A percentile compares a stretch with the other conserved stretches of the same genome.
Evolutionary conservation across 2,329 filamentous ascomycete genomes (phyloP).

Genomic region (Pseudogymnoascus destructans): DNA sequence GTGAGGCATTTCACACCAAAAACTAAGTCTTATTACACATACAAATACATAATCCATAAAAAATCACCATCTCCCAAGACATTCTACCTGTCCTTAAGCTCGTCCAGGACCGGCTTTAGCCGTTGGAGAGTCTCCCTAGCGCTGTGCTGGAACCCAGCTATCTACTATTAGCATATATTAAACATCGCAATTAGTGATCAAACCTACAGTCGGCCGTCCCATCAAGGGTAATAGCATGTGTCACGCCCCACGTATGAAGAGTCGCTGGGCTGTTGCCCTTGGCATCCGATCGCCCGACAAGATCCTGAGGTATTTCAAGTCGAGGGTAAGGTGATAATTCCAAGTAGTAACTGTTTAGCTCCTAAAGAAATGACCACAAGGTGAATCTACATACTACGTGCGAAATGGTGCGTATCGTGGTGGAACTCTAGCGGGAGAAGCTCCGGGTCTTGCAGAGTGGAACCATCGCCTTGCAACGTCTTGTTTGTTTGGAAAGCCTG

Average conservation of each 20-base stretch:
- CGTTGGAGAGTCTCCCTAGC: not conserved
- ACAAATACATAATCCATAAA: not conserved
- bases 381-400: not conserved
- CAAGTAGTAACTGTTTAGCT: not conserved
- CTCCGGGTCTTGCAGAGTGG: not conserved
- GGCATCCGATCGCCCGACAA: not conserved
- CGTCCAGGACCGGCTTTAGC: not conserved
- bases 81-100: not conserved
- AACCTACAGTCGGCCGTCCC: not conserved
- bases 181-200: not conserved
- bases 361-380: not conserved
- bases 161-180: not conserved
- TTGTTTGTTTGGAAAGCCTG: not conserved
- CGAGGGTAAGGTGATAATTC: not conserved
- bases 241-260: not conserved
- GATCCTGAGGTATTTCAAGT: not conserved
- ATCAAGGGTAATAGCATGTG: not conserved
- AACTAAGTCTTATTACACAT: not conserved
- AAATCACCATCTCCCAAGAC: not conserved
- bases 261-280: not conserved
- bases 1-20: not conserved
- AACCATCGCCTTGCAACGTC: not conserved
- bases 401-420: not conserved
- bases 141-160: not conserved
- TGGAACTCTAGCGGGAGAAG: not conserved